These are phyloP conservation scores for Plenodomus lindquistii DNA, from an alignment of 2,329 filamentous ascomycete species.

Conservation along the genomic window DNA sequence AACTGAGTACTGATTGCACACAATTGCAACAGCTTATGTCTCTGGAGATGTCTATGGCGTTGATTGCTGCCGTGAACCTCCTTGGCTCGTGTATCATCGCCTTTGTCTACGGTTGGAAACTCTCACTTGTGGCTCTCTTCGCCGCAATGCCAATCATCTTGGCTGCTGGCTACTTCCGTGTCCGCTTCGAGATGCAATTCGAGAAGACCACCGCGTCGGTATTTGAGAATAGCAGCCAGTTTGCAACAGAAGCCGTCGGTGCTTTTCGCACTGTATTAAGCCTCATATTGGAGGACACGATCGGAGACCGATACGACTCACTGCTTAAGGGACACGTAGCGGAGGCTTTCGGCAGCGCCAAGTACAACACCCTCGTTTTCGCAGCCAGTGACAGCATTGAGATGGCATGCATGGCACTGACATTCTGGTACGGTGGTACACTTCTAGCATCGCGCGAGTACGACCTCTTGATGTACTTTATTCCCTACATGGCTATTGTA, in stretches of 20 bases:
- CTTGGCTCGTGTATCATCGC: slow-evolving; percentile 67
- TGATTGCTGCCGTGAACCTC: slow-evolving; percentile 68
- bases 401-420: slow-evolving; percentile 64
- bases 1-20: slow-evolving; percentile 60
- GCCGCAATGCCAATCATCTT: slow-evolving; percentile 59
- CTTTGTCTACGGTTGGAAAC: slow-evolving; percentile 76
- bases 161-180: slow-evolving; percentile 53
- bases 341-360: slow-evolving; percentile 63
- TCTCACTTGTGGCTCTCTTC: slow-evolving; percentile 68
- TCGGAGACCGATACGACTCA: slow-evolving; percentile 62
- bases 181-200: slow-evolving; percentile 67
- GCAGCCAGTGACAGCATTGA: slow-evolving; percentile 70
- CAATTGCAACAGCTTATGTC: slow-evolving; percentile 66
- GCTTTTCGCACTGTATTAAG: slow-evolving; percentile 74
- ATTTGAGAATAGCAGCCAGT: slow-evolving; percentile 72
- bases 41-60: slow-evolving; percentile 61
- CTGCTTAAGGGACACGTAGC: slow-evolving; percentile 64
- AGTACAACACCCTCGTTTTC: slow-evolving; percentile 66
- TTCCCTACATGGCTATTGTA: slow-evolving; percentile 58
- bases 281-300: slow-evolving; percentile 69
- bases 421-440: slow-evolving; percentile 57
- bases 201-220: slow-evolving; percentile 69
- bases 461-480: slow-evolving; percentile 53
- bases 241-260: slow-evolving; percentile 73
- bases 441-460: slow-evolving; percentile 53